Evolutionary conservation across 805 yeast genomes (phyloP).

Genomic region (Hanseniaspora opuntiae): DNA sequence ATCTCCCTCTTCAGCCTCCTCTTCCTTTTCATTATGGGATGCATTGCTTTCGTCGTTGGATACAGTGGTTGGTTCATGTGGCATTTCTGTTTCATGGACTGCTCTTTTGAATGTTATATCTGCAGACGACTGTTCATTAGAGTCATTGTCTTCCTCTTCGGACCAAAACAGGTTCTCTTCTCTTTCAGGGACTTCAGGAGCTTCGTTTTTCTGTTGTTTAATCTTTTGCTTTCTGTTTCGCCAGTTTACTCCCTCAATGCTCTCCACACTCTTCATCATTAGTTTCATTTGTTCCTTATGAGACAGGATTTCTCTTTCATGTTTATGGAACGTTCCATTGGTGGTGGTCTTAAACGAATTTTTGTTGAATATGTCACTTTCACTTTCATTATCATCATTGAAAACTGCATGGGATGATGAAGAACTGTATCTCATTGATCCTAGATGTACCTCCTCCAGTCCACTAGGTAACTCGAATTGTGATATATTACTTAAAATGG

Average conservation of each 20-base stretch:
- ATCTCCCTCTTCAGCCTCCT: neutral
- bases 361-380: neutral
- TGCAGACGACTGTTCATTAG: neutral
- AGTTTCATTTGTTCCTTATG: neutral
- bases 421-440: constrained; percentile 9
- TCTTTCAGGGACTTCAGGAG: constrained; percentile 9
- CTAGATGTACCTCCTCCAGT: neutral
- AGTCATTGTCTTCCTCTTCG: neutral
- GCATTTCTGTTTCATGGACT: neutral
- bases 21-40: neutral
- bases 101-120: neutral
- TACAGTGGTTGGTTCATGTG: neutral
- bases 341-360: neutral
- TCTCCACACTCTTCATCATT: constrained; percentile 9
- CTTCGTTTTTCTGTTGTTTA: neutral
- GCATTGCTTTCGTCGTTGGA: too few relatives aligned
- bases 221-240: constrained; percentile 7
- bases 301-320: neutral
- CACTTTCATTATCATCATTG: neutral
- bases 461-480: neutral
- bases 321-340: neutral
- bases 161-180: constrained; percentile 1
- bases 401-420: neutral
- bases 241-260: constrained; percentile 10
- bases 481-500: neutral